Evolutionary conservation across 169 alveolate genomes (phyloP).

Genomic region (Eimeria tenella): DNA sequence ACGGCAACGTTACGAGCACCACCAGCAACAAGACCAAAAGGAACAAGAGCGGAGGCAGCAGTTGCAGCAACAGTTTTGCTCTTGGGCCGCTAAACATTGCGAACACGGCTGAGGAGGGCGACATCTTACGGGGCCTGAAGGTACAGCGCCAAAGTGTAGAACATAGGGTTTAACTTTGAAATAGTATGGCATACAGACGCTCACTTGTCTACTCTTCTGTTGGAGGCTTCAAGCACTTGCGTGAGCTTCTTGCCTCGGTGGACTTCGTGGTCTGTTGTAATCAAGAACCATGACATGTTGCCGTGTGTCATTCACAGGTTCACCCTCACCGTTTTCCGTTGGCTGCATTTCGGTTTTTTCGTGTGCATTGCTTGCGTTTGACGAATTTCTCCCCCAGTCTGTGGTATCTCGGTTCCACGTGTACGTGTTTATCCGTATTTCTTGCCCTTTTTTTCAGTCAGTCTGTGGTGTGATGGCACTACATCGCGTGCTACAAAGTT

Average conservation of each 20-base stretch:
- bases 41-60: background rate
- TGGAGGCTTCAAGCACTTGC: too few species aligned
- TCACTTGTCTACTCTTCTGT: too few species aligned
- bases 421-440: background rate
- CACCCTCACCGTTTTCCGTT: background rate
- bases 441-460: background rate
- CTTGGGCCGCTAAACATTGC: conserved; percentile 44
- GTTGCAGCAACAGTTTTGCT: background rate
- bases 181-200: too few species aligned
- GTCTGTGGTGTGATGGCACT: too few species aligned
- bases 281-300: background rate
- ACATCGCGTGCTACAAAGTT: too few species aligned
- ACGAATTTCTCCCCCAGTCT: background rate
- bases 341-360: background rate
- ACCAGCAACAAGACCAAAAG: background rate
- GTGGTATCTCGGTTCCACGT: background rate
- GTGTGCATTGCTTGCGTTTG: background rate
- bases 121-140: conserved; percentile 51
- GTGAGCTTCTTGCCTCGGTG: background rate
- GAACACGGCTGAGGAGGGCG: conserved; percentile 40
- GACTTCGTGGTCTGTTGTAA: background rate
- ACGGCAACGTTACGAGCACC: background rate
- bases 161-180: too few species aligned
- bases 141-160: background rate
- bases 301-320: background rate